Evolutionary conservation across 73 alveolate species (phyloP), one percentile per base, ranked within the genome.

Genomic region (Uronychia binucleata): DNA sequence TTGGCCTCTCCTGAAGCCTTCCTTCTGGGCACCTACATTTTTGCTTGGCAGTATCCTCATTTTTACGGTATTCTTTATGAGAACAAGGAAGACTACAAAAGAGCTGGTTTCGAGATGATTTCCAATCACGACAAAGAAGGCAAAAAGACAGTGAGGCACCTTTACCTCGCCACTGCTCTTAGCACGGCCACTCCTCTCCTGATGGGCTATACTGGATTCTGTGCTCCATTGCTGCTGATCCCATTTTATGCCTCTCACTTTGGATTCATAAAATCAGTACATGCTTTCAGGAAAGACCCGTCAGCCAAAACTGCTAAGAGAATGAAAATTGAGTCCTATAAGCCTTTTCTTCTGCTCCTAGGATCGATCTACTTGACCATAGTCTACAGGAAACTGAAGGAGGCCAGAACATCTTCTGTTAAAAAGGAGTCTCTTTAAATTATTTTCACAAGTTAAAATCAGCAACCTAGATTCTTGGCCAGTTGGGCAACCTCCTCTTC

Each of bases 21-120:
- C 30, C 78, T 90, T 14, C 74, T 92, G 35, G 78, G 94, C n/a
- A 77, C 93, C 19, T 94, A 84, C 79, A 95, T 95, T 85, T 88
- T 90, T 84, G 75, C 97, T 33, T 95, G 99, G 98, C 91, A 95
- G 86, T 91, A 88, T 78, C 94, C 97, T 33, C 99, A 95, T 81
- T 91, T 95, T 77, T 95, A 94, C 90, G 99, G 98, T 8, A 95
- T 95, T 57, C 90, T 87, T 30, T 95, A 96, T 86, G 93, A 84
- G 77, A 85, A 95, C 80, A 81, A 89, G 75, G 80, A 84, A 29
- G 99, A 95, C 77, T 95, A 93, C 77, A 67, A 80, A 77, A 95
- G 83, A 57, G 99, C 97, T 1, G 99, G 99, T 33, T 95, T 86
- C 77, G 91, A 91, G 81, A 95, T 94, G 99, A 78, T 92, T 30